phyloP scores from a whole-genome alignment of 768 basidiomycete genomes.

The Saitozyma sp. region DNA sequence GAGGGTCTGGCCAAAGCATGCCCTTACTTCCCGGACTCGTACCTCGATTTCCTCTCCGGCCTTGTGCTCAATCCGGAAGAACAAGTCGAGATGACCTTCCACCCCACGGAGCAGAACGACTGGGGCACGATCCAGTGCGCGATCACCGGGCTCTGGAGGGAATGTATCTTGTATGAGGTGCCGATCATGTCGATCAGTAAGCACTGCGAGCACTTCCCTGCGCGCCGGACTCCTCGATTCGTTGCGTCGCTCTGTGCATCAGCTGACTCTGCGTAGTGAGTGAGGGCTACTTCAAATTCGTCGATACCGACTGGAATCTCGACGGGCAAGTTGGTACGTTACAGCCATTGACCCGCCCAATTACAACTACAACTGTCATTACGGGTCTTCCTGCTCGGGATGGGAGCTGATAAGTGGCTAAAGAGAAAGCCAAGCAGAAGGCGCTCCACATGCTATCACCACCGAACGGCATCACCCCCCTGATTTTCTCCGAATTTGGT shows the following conservation, averaged over 20 bases:
- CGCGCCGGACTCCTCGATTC: background rate
- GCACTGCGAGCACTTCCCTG: slow-evolving; percentile 10
- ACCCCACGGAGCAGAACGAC: slow-evolving; percentile 57
- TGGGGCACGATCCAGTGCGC: slow-evolving; percentile 67
- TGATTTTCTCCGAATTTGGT: slow-evolving; percentile 55
- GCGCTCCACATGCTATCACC: slow-evolving; percentile 58
- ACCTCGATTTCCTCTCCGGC: slow-evolving; percentile 69
- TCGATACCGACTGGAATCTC: slow-evolving; percentile 78
- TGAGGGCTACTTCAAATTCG: slow-evolving; percentile 79
- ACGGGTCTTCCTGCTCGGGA: too few species aligned
- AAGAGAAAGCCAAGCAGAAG: slow-evolving; percentile 75
- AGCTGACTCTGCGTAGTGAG: slow-evolving; percentile 58
- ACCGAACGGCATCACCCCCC: slow-evolving; percentile 13
- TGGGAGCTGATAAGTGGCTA: background rate
- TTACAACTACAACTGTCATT: background rate
- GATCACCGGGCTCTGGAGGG: slow-evolving; percentile 54
- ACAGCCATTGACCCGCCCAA: background rate
- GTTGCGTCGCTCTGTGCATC: background rate
- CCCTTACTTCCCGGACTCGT: slow-evolving; percentile 69
- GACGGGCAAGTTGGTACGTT: slow-evolving; percentile 53
- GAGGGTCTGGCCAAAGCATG: slow-evolving; percentile 68
- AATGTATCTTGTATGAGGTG: slow-evolving; percentile 85
- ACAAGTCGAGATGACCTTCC: slow-evolving; percentile 69
- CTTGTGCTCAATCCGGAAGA: slow-evolving; percentile 54
- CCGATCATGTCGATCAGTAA: slow-evolving; percentile 78